Conservation (phyloP, 2,329 filamentous ascomycete species). For the Amylocarpus encephaloides region DNA sequence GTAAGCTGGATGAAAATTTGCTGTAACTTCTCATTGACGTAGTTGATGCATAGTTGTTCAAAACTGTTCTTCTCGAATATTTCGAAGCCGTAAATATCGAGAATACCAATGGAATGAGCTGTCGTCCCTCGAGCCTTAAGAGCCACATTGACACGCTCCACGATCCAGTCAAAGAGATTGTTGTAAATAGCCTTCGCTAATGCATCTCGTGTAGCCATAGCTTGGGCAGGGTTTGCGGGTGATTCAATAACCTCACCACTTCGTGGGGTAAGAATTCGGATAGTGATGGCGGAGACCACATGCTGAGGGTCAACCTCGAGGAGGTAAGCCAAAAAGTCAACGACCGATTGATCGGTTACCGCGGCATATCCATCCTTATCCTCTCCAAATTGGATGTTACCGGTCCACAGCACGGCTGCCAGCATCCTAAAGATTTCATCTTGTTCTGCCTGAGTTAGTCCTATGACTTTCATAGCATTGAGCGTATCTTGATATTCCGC, state of each 20-base stretch:
- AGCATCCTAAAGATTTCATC: conserved; percentile 97
- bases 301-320: conserved; percentile 78
- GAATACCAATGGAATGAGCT: conserved; percentile 84
- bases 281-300: conserved; percentile 81
- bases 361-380: conserved; percentile 84
- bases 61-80: conserved; percentile 99
- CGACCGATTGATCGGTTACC: conserved; percentile 81
- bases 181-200: conserved; percentile 93
- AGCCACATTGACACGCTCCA: conserved; percentile 83
- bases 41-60: conserved; percentile 98
- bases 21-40: conserved; percentile 98
- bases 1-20: conserved; percentile 99
- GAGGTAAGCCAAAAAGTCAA: conserved; percentile 91
- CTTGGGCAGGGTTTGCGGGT: conserved; percentile 82
- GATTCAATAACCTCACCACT: conserved; percentile 63
- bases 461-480: conserved; percentile 92
- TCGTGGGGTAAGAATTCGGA: conserved; percentile 70
- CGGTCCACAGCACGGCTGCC: conserved; percentile 84
- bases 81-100: conserved; percentile 98
- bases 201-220: conserved; percentile 79
- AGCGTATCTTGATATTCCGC: conserved; percentile 86
- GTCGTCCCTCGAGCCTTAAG: conserved; percentile 70
- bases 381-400: conserved; percentile 86
- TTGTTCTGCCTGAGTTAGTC: conserved; percentile 79
- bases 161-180: conserved; percentile 98